Percentiles rank a stretch among this genome's conserved stretches.
phyloP scores from a whole-genome alignment of 805 yeast species.

The Wickerhamiella nectarea region DNA sequence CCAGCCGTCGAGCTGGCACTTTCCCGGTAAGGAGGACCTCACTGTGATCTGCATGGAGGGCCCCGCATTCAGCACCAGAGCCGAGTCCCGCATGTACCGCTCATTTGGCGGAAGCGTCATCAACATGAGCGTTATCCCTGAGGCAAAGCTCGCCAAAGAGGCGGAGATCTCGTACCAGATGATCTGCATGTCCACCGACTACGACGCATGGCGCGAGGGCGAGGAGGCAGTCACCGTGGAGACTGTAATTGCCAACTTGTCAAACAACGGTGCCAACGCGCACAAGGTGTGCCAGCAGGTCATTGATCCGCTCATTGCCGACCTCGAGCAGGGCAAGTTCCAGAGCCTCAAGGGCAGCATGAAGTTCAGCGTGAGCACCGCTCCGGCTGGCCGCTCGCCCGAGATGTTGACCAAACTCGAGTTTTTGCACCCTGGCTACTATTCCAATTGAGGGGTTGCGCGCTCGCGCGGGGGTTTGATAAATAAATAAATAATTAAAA shows the following conservation, averaged over 20 bases:
- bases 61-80: conserved; percentile 93
- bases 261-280: conserved; percentile 80
- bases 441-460: not conserved
- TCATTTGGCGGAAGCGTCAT: conserved; percentile 90
- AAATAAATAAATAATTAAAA: not conserved
- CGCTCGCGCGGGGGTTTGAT: no score
- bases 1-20: conserved; percentile 45
- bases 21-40: conserved; percentile 61
- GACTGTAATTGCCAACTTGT: conserved; percentile 80
- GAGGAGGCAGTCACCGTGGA: conserved; percentile 98
- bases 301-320: conserved; percentile 51
- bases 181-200: conserved; percentile 98
- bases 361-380: conserved; percentile 71
- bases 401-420: conserved; percentile 69
- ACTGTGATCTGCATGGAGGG: conserved; percentile 97
- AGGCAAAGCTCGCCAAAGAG: conserved; percentile 90
- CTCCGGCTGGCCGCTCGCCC: conserved; percentile 54
- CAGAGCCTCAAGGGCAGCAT: conserved; percentile 58
- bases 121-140: conserved; percentile 97
- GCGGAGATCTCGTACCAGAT: conserved; percentile 95
- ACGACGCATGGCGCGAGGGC: conserved; percentile 94
- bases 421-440: conserved; percentile 69
- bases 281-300: conserved; percentile 57
- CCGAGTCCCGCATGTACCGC: conserved; percentile 78
- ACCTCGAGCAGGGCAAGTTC: conserved; percentile 41